Conservation (phyloP, 495 filamentous ascomycete species). For the Penicillium canescens region DNA sequence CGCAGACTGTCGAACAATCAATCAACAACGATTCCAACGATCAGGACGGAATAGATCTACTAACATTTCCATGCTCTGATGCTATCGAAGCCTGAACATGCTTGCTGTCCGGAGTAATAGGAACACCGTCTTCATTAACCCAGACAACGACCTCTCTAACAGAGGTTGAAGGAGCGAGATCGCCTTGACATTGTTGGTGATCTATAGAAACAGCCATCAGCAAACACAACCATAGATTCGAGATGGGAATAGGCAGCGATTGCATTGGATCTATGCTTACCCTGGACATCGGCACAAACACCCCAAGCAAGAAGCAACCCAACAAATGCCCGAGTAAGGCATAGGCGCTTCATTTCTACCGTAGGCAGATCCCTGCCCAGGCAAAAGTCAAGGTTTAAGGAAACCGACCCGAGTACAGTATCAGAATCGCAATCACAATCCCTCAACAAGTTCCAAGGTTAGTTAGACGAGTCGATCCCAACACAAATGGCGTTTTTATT, state of each 20-base stretch:
- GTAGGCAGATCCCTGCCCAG: not conserved
- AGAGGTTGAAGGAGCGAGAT: slow-evolving; percentile 16
- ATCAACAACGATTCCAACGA: slow-evolving; percentile 6
- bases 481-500: too few species aligned
- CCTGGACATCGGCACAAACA: slow-evolving; percentile 11
- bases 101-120: slow-evolving; percentile 33
- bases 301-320: slow-evolving; percentile 16
- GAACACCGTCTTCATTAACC: slow-evolving; percentile 62
- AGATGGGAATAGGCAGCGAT: not conserved
- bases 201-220: slow-evolving; percentile 6
- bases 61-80: slow-evolving; percentile 11
- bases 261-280: slow-evolving; percentile 8
- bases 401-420: too few species aligned
- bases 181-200: not conserved
- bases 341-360: slow-evolving; percentile 19
- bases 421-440: too few species aligned
- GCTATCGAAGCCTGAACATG: slow-evolving; percentile 5
- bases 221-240: not conserved
- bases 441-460: slow-evolving; percentile 7
- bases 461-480: slow-evolving; percentile 4
- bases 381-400: too few species aligned
- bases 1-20: not conserved
- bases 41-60: slow-evolving; percentile 7
- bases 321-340: slow-evolving; percentile 10
- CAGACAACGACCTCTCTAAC: slow-evolving; percentile 59